Conservation (phyloP, 2,329 filamentous ascomycete species). For the Balansia obtecta region DNA sequence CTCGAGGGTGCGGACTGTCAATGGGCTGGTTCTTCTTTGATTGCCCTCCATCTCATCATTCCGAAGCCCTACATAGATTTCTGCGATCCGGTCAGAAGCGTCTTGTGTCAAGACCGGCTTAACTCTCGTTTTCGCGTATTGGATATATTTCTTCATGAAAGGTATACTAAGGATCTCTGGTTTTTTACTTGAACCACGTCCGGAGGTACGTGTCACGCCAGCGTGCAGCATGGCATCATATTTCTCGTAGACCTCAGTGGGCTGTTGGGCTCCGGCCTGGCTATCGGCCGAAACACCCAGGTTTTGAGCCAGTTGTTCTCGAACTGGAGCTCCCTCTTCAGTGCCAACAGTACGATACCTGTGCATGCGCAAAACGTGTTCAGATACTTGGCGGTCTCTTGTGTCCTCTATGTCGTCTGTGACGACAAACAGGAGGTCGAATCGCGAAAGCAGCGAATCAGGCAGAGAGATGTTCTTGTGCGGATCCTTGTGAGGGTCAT, state of each 20-base stretch:
- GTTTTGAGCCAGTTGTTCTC: slow-evolving; percentile 73
- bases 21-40: slow-evolving; percentile 81
- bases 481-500: slow-evolving; percentile 95
- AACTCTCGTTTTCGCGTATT: slow-evolving; percentile 87
- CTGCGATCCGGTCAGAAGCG: slow-evolving; percentile 81
- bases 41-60: slow-evolving; percentile 96
- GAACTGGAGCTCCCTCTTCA: slow-evolving; percentile 88
- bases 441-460: slow-evolving; percentile 93
- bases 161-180: slow-evolving; percentile 88
- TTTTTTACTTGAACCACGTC: slow-evolving; percentile 61
- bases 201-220: slow-evolving; percentile 66
- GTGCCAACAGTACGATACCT: slow-evolving; percentile 83
- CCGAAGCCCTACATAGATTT: slow-evolving; percentile 80
- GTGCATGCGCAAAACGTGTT: slow-evolving; percentile 96
- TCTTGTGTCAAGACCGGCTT: slow-evolving; percentile 85
- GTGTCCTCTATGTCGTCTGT: slow-evolving; percentile 97
- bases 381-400: slow-evolving; percentile 79
- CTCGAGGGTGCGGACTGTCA: slow-evolving; percentile 94
- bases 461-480: slow-evolving; percentile 97
- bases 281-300: slow-evolving; percentile 79
- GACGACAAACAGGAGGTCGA: slow-evolving; percentile 93
- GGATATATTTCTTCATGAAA: slow-evolving; percentile 99
- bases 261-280: slow-evolving; percentile 57
- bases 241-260: slow-evolving; percentile 89
- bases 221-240: slow-evolving; percentile 93